Percentiles rank a stretch among this genome's conserved stretches.
These are phyloP conservation scores for Colletotrichum sublineola DNA, from an alignment of 2,329 filamentous ascomycete species.

Conservation along the genomic window DNA sequence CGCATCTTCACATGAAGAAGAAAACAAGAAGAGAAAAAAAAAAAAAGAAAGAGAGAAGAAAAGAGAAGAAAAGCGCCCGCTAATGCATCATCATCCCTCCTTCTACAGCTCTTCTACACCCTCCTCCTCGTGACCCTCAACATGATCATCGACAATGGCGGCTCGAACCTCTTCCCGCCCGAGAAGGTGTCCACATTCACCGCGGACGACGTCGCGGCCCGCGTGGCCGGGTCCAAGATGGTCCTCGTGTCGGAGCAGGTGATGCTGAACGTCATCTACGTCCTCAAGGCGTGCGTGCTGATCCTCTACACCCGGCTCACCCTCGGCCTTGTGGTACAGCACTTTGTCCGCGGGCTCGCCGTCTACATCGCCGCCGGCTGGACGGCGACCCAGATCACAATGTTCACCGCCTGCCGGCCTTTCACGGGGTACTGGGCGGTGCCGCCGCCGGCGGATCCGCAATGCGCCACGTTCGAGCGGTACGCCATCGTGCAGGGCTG, in stretches of 20 bases:
- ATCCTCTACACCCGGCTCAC: conserved; percentile 60
- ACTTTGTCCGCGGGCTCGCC: conserved; percentile 53
- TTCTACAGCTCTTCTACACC: conserved; percentile 19
- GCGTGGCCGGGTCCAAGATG: conserved; percentile 59
- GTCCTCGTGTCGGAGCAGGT: conserved; percentile 59
- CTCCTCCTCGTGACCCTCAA: conserved; percentile 21
- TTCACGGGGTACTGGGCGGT: conserved; percentile 62
- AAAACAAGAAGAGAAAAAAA: no score
- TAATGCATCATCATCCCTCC: not conserved
- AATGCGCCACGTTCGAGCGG: conserved; percentile 61
- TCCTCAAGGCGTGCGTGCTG: conserved; percentile 58
- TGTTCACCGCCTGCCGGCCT: conserved; percentile 61
- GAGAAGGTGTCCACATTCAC: conserved; percentile 50
- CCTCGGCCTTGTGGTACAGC: conserved; percentile 50
- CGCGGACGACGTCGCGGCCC: conserved; percentile 53
- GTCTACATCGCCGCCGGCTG: conserved; percentile 58
- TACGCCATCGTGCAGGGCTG: conserved; percentile 62
- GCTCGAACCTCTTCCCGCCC: conserved; percentile 54
- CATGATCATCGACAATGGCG: conserved; percentile 25
- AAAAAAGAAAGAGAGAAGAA: no score
- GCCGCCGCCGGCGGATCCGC: conserved; percentile 58
- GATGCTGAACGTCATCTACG: conserved; percentile 50
- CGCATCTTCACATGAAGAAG: no score
- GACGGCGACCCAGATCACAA: conserved; percentile 57
- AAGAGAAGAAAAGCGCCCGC: not conserved